phyloP scores from a whole-genome alignment of 169 alveolate species.

The Plasmodium cynomolgi region DNA sequence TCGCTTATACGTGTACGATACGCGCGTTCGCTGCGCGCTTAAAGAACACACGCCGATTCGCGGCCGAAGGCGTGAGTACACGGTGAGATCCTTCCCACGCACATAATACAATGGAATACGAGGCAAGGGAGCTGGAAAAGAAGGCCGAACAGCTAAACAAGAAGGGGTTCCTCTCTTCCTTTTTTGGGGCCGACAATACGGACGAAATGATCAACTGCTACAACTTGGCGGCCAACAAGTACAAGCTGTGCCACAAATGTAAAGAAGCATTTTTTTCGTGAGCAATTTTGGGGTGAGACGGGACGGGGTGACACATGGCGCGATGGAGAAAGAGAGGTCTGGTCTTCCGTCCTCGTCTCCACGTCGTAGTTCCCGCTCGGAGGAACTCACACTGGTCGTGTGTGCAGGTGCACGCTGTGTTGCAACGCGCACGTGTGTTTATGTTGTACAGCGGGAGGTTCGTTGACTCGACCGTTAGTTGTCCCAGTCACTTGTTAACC shows the following conservation, averaged over 20 bases:
- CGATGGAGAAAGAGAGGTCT: neutral
- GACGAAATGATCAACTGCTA: slow-evolving; percentile 67
- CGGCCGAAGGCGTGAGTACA: neutral
- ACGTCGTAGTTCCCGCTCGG: neutral
- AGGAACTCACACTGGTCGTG: neutral
- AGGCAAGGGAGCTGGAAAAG: slow-evolving; percentile 62
- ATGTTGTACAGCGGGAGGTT: neutral
- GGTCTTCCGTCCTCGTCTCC: neutral
- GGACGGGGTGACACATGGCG: neutral
- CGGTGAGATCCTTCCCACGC: neutral
- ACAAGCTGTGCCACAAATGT: slow-evolving; percentile 65
- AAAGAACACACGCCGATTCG: neutral
- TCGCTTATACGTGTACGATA: neutral
- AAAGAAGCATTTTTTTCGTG: neutral
- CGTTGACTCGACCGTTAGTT: neutral
- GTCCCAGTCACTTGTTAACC: too few relatives aligned
- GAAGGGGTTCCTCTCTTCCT: slow-evolving; percentile 65
- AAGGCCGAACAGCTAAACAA: slow-evolving; percentile 58
- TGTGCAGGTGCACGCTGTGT: too few relatives aligned
- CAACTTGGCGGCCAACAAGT: slow-evolving; percentile 62
- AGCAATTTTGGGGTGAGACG: neutral
- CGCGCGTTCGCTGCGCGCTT: neutral
- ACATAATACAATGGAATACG: slow-evolving; percentile 34
- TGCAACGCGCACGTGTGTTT: neutral
- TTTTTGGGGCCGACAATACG: slow-evolving; percentile 63